These are phyloP conservation scores for Piper longum DNA, from an alignment of 164 flowering plant genomes.

Conservation along the genomic window DNA sequence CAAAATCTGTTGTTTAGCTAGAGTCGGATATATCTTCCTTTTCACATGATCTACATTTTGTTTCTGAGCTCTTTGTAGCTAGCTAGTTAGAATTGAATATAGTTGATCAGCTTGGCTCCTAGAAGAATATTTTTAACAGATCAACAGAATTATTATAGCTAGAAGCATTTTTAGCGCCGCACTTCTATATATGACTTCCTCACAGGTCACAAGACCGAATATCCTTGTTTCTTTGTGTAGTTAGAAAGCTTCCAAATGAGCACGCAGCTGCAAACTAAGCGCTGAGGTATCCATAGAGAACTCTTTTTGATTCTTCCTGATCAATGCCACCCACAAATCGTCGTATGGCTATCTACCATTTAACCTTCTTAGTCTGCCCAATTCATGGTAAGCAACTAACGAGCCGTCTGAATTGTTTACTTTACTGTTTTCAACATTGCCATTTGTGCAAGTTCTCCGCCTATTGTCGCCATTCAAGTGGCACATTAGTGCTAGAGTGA, in stretches of 20 bases:
- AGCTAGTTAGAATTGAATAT: too few species aligned
- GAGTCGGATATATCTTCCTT: not conserved
- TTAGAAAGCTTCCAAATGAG: not conserved
- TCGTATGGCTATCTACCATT: not conserved
- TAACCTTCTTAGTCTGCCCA: not conserved
- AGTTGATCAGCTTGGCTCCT: too few species aligned
- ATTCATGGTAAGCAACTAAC: not conserved
- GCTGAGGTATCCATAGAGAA: not conserved
- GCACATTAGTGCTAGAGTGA: not conserved
- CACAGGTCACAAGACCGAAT: too few species aligned
- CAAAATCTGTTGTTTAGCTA: not conserved
- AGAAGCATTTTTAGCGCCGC: too few species aligned
- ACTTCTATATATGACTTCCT: too few species aligned
- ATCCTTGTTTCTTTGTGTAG: not conserved
- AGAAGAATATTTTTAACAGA: too few species aligned
- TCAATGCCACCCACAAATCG: not conserved
- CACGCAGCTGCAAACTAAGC: not conserved
- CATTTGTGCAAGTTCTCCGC: not conserved
- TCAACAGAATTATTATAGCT: too few species aligned
- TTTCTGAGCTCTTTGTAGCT: too few species aligned
- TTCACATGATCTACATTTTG: not conserved
- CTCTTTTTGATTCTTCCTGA: not conserved
- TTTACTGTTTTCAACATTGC: not conserved
- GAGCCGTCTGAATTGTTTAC: too few species aligned
- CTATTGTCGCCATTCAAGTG: not conserved